Base-by-base conservation (phyloP, 441 rosid species). In the Kokia cookei region DNA sequence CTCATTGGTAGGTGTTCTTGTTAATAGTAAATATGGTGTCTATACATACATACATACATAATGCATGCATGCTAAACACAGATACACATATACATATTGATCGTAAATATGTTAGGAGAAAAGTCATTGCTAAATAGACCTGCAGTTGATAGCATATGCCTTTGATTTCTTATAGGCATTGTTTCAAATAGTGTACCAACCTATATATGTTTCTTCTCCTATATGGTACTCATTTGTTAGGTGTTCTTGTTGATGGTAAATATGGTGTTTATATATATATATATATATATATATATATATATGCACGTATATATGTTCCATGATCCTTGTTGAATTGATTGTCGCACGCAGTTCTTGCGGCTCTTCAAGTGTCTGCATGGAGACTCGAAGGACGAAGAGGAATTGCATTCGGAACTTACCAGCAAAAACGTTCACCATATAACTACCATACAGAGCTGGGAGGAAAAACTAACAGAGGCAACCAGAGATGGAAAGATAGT, bases 401-500 rank as follows among this genome's bases (percentile, higher is more conserved):
- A 59, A 71, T 67, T 68, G 32, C 74, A 68, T n/a, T 75, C 76
- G 37, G 83, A 80, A 24, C 40, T 78, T 67, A 73, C 74, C 11
- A 27, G 78, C 59, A 84, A 85, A 65, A 79, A 83, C 15, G 88
- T 88, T 29, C 81, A 86, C 73, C 78, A 74, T 19, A 80, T 88
- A 63, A 82, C 76, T 57, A 82, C 53, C 62, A 80, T 71, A 15
- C 84, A 78, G 40, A 77, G 81, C 78, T 88, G 92, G 90, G 89
- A 84, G 76, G 88, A 65, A 75, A 88, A 83, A 78, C 72, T 85
- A 74, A 69, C 86, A 68, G 86, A 86, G 79, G 84, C 89, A 55
- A 81, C 76, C 45, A 84, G 57, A 29, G 82, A 78, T 37, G 85
- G 78, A 42, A 83, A 85, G 82, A 84, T 86, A 35, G 90, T 85